Base-by-base conservation (phyloP, 768 basidiomycete genomes). In the Pulveroboletus sp. region DNA sequence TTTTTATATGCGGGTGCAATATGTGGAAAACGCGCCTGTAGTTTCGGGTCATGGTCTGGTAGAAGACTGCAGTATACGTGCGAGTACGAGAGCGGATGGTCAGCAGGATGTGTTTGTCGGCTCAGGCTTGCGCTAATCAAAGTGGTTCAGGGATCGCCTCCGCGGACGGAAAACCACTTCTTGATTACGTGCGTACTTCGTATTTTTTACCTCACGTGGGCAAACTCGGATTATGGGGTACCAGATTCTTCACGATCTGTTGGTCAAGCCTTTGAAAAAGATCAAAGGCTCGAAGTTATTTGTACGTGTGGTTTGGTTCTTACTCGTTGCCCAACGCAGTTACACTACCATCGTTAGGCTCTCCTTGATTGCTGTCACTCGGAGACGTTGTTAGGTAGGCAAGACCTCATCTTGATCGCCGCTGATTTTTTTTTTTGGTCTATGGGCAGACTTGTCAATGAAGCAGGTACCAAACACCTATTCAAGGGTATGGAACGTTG, bases 81-180 rank as follows among this genome's bases (percentile, higher is more conserved):
- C 61, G 10, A 13, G 13, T 20, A 19, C 16, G 5, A 76, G 79
- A 46, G 72, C 74, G 32, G 78, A 80, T 50, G 70, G 75, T 2
- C 56, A 63, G 45, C 76, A 79, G 50, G 77, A 79, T 66, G 75
- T 16, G 3, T 25, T 33, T 14, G n/a, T n/a, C 17, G 24, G 11
- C 5, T 38, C 6, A 16, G 19, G 9, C 9, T 27, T 21, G 23
- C 13, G n/a, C 38, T 35, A 27, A 29, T 31, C 2, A 20, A 5
- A 16, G n/a, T 21, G 1, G 25, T n/a, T n/a, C 35, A 51, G 50
- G 36, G 24, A 51, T 51, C 21, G 34, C 42, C 29, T 29, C 14
- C 6, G 40, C 44, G 2, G 37, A 39, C 13, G 55, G 55, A n/a
- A 24, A 21, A 17, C 23, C 19, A 2, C 53, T 56, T 14, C 13